phyloP scores from a whole-genome alignment of 2,329 filamentous ascomycete species.

The Botrytis porri region DNA sequence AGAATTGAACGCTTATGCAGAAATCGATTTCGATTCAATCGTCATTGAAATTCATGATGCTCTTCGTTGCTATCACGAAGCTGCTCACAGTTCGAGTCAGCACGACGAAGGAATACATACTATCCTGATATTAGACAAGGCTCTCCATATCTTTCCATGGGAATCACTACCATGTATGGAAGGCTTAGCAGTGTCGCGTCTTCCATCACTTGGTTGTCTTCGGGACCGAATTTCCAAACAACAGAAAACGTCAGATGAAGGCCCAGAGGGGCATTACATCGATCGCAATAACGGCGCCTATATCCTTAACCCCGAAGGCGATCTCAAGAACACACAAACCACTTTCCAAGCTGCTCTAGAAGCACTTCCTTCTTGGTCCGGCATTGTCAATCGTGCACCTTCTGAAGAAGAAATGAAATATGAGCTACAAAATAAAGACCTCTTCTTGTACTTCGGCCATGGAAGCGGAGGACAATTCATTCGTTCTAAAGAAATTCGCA shows the following conservation, averaged over 20 bases:
- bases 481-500: constrained; percentile 75
- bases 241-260: constrained; percentile 25
- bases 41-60: constrained; percentile 85
- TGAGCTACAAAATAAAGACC: constrained; percentile 62
- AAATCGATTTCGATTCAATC: constrained; percentile 93
- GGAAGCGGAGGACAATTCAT: constrained; percentile 95
- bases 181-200: constrained; percentile 74
- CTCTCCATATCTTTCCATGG: constrained; percentile 90
- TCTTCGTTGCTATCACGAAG: constrained; percentile 70
- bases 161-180: constrained; percentile 88
- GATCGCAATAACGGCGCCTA: constrained; percentile 61
- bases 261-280: constrained; percentile 52
- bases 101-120: constrained; percentile 59
- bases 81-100: constrained; percentile 39
- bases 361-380: constrained; percentile 65
- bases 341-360: constrained; percentile 69
- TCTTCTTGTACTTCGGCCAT: constrained; percentile 94
- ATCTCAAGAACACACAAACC: constrained; percentile 75
- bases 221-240: constrained; percentile 63
- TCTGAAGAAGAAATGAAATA: constrained; percentile 73
- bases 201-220: constrained; percentile 82
- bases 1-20: constrained; percentile 93
- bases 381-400: constrained; percentile 66
- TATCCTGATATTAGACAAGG: constrained; percentile 86
- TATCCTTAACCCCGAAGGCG: constrained; percentile 84